Evolutionary conservation across 495 filamentous ascomycete genomes (phyloP).

Genomic region (Collariella sp.): DNA sequence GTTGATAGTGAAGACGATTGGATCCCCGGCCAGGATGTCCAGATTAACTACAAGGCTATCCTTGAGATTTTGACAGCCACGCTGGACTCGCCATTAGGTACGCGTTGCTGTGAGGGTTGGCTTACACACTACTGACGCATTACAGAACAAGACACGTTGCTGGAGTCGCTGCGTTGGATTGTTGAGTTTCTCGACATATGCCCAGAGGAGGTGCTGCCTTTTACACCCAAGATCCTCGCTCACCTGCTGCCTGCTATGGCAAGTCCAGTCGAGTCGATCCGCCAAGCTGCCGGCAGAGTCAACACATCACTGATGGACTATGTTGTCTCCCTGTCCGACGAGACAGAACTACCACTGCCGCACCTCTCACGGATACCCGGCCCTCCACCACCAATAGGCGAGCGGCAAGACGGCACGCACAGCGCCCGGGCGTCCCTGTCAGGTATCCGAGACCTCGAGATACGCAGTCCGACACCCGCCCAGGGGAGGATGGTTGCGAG

Average conservation of each 20-base stretch:
- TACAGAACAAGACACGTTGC: conserved; percentile 76
- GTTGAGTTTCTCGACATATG: conserved; percentile 95
- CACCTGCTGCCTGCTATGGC: conserved; percentile 93
- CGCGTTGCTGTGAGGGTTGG: conserved; percentile 15
- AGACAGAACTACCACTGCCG: conserved; percentile 41
- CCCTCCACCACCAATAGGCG: conserved; percentile 37
- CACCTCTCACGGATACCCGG: conserved; percentile 40
- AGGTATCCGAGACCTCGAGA: conserved; percentile 44
- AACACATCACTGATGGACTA: conserved; percentile 87
- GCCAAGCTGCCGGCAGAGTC: conserved; percentile 77
- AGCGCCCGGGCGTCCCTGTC: conserved; percentile 45
- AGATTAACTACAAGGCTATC: conserved; percentile 86
- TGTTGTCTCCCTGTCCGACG: conserved; percentile 82
- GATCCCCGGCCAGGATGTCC: conserved; percentile 94
- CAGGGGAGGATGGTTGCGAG: conserved; percentile 35
- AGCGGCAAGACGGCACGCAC: conserved; percentile 49
- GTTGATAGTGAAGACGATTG: conserved; percentile 75
- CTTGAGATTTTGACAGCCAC: conserved; percentile 87
- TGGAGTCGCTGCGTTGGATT: conserved; percentile 90
- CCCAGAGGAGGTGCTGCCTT: conserved; percentile 92
- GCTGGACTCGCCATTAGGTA: conserved; percentile 74
- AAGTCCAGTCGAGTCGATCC: conserved; percentile 78
- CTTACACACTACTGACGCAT: conserved; percentile 16
- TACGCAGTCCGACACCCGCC: conserved; percentile 47
- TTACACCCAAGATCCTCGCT: conserved; percentile 82